Conservation (phyloP, 2,329 filamentous ascomycete species). For the Acrodontium crateriforme region DNA sequence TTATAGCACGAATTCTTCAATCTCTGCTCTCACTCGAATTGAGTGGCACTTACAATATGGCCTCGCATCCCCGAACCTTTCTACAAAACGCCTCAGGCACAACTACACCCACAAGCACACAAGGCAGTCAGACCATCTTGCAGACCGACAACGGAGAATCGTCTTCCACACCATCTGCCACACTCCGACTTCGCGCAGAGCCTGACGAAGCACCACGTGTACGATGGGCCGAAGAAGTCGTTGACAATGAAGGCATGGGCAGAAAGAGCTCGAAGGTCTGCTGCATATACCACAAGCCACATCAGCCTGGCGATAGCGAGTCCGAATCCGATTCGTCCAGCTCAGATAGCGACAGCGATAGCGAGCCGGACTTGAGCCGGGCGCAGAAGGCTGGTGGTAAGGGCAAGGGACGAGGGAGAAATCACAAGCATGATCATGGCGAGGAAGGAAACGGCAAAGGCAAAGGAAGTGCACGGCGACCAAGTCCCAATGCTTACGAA, state of each 20-base stretch:
- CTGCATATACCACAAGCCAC: conserved; percentile 91
- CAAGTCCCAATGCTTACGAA: conserved; percentile 73
- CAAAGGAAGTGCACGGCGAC: conserved; percentile 34
- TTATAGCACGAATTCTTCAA: no score
- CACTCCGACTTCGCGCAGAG: conserved; percentile 28
- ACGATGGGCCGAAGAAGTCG: conserved; percentile 81
- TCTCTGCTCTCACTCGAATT: no score
- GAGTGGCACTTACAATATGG: no score
- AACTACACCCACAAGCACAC: conserved; percentile 13
- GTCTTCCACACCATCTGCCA: conserved; percentile 14
- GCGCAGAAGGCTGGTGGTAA: conserved; percentile 28
- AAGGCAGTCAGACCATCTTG: conserved; percentile 21
- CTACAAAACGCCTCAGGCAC: no score
- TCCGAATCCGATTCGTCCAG: conserved; percentile 45
- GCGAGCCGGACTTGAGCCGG: conserved; percentile 38
- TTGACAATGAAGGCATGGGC: conserved; percentile 90
- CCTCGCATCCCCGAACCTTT: no score
- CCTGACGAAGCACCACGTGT: conserved; percentile 46
- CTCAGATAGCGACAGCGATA: conserved; percentile 39
- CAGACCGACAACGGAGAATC: conserved; percentile 14
- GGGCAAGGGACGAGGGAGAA: conserved; percentile 31
- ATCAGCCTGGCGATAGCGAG: conserved; percentile 68
- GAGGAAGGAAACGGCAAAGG: conserved; percentile 21
- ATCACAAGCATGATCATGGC: conserved; percentile 45
- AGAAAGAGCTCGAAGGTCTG: conserved; percentile 98